Conservation (phyloP, 225 moss, liverwort and hornwort genomes). For the Takakia lepidozioides region DNA sequence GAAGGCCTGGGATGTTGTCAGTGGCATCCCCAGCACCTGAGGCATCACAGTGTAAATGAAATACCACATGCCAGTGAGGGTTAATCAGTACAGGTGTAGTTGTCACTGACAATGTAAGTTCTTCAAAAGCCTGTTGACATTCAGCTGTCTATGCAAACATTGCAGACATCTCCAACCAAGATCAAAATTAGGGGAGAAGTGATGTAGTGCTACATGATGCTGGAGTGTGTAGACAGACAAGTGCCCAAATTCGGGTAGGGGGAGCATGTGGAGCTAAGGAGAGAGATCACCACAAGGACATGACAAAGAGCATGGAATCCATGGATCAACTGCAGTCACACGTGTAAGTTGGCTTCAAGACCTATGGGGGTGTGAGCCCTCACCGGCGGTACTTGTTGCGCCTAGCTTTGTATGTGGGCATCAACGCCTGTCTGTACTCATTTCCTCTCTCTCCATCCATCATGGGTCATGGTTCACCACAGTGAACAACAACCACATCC, state of each 20-base stretch:
- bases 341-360: constrained; percentile 49
- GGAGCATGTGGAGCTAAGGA: constrained; percentile 70
- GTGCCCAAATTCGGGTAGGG: constrained; percentile 66
- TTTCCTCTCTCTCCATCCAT: constrained; percentile 97
- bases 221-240: constrained; percentile 92
- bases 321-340: constrained; percentile 61
- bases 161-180: constrained; percentile 83
- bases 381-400: constrained; percentile 40
- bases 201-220: constrained; percentile 62
- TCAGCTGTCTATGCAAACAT: too few relatives aligned
- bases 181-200: constrained; percentile 57
- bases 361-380: constrained; percentile 30
- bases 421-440: constrained; percentile 57
- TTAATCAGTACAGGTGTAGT: too few relatives aligned
- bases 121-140: too few relatives aligned
- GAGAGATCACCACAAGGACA: constrained; percentile 74
- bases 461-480: constrained; percentile 69
- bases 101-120: too few relatives aligned
- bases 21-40: constrained; percentile 75
- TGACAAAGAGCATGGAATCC: constrained; percentile 65
- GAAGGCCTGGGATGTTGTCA: constrained; percentile 73
- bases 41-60: too few relatives aligned
- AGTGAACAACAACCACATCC: constrained; percentile 69
- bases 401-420: constrained; percentile 72
- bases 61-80: too few relatives aligned